A percentile compares a stretch with the other conserved stretches of the same genome.
phyloP scores from a whole-genome alignment of 2,329 filamentous ascomycete species.

The Colletotrichum costaricense region DNA sequence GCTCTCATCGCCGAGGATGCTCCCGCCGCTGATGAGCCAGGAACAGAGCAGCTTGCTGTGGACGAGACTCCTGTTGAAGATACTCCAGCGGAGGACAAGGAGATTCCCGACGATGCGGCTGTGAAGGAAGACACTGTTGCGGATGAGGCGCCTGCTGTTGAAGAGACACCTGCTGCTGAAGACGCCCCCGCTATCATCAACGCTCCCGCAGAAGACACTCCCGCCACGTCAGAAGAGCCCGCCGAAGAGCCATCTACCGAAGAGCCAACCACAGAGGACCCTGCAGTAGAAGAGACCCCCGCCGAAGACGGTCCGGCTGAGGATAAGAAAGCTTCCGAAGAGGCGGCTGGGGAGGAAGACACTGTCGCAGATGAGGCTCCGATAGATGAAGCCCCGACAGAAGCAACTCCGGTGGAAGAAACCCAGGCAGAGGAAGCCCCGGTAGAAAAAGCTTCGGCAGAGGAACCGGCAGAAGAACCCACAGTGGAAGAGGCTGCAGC shows the following conservation, averaged over 20 bases:
- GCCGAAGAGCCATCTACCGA: no score
- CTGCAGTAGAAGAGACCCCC: no score
- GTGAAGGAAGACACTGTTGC: not conserved
- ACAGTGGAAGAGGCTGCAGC: not conserved
- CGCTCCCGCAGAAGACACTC: no score
- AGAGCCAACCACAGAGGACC: no score
- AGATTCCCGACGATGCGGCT: not conserved
- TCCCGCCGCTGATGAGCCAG: not conserved
- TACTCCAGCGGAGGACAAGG: not conserved
- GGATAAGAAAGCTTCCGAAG: no score
- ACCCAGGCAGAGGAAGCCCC: not conserved
- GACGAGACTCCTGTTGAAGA: not conserved
- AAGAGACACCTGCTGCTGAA: not conserved
- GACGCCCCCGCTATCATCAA: not conserved
- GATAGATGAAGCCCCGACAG: no score
- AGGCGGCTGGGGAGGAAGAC: no score
- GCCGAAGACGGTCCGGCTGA: no score
- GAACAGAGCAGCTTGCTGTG: not conserved
- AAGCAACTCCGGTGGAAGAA: no score
- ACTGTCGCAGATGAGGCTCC: no score
- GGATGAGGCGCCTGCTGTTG: not conserved
- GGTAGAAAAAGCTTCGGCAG: not conserved
- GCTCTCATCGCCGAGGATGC: not conserved
- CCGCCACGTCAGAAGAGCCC: no score
- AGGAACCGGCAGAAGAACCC: not conserved